These are phyloP conservation scores for Heliosperma pusillum DNA, from an alignment of 148 eudicot species.

Conservation along the genomic window DNA sequence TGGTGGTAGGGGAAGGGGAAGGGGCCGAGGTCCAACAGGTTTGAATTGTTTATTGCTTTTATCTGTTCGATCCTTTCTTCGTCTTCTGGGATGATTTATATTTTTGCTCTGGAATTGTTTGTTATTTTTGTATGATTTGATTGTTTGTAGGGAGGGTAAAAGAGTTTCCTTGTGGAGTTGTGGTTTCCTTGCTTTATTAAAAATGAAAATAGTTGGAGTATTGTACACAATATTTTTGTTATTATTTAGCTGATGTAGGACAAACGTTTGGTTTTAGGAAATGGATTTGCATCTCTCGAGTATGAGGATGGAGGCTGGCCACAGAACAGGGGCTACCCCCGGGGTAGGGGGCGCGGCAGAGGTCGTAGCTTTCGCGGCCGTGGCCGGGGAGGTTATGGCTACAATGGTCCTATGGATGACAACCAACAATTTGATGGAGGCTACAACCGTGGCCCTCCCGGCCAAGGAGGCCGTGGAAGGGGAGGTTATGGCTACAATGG, in stretches of 20 bases:
- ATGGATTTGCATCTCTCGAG: slow-evolving; percentile 57
- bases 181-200: not conserved
- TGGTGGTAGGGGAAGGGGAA: slow-evolving; percentile 57
- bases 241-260: not conserved
- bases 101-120: not conserved
- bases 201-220: not conserved
- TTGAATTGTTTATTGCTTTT: not conserved
- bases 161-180: not conserved
- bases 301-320: slow-evolving; percentile 88
- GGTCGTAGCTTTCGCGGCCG: slow-evolving; percentile 67
- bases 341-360: slow-evolving; percentile 90
- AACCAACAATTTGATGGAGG: slow-evolving; percentile 51
- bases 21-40: slow-evolving; percentile 29
- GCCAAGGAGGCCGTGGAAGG: slow-evolving; percentile 48
- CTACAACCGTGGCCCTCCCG: slow-evolving; percentile 50
- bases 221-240: not conserved
- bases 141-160: not conserved
- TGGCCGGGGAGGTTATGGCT: slow-evolving; percentile 24
- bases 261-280: slow-evolving; percentile 39
- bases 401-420: slow-evolving; percentile 33
- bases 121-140: not conserved
- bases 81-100: not conserved
- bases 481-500: slow-evolving; percentile 12
- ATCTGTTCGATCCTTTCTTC: not conserved
- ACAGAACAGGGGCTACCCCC: slow-evolving; percentile 51